Percentiles rank a stretch among this genome's conserved stretches.
These are phyloP conservation scores for Phialophora tarda DNA, from an alignment of 2,329 filamentous ascomycete species.

Conservation along the genomic window DNA sequence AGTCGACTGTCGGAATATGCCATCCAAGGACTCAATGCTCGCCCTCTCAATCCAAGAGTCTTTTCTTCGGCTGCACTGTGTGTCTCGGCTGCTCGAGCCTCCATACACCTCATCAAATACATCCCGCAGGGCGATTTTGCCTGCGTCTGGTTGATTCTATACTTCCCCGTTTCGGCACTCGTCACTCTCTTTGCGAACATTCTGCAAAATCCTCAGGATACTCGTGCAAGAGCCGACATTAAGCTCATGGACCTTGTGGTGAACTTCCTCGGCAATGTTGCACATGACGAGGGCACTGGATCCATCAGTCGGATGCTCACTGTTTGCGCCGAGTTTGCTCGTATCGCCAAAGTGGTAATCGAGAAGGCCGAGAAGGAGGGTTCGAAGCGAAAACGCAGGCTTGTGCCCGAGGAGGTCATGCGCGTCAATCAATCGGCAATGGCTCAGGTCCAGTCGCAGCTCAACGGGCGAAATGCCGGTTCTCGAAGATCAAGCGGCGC, in stretches of 20 bases:
- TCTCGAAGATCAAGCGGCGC: constrained; percentile 31
- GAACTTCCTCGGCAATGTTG: constrained; percentile 85
- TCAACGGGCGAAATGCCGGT: constrained; percentile 30
- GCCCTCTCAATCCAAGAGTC: constrained; percentile 88
- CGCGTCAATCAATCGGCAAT: constrained; percentile 39
- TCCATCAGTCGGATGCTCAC: constrained; percentile 92
- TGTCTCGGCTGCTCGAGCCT: constrained; percentile 88
- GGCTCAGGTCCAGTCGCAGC: constrained; percentile 38
- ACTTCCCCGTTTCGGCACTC: constrained; percentile 93
- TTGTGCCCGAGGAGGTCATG: constrained; percentile 38
- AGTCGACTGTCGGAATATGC: constrained; percentile 93
- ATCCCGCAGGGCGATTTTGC: constrained; percentile 93
- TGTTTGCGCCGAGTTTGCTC: constrained; percentile 94
- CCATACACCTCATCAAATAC: constrained; percentile 92
- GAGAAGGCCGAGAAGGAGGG: constrained; percentile 90
- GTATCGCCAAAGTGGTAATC: constrained; percentile 87
- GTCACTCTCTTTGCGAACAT: constrained; percentile 97
- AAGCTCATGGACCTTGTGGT: constrained; percentile 92
- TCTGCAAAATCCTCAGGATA: constrained; percentile 90
- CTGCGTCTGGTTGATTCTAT: constrained; percentile 95
- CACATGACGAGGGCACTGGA: constrained; percentile 86
- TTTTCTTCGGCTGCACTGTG: constrained; percentile 93
- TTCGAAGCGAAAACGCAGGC: constrained; percentile 83
- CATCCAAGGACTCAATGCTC: constrained; percentile 88
- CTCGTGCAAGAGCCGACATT: constrained; percentile 83